These are phyloP conservation scores for Trichoderma orchidacearum DNA, from an alignment of 495 filamentous ascomycete genomes.

Conservation along the genomic window DNA sequence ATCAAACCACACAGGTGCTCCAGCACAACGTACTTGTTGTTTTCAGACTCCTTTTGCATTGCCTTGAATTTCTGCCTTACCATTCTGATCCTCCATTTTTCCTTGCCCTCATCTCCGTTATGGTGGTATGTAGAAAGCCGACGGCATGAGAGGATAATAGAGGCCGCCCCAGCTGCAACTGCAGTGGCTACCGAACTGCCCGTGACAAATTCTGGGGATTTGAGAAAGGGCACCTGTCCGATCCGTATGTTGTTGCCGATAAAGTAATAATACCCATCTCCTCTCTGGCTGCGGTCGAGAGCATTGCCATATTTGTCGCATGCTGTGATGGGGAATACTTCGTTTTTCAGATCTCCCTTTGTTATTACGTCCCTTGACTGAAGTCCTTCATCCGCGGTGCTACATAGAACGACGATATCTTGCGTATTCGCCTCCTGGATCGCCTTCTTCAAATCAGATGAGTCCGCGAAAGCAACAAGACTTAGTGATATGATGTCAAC, in stretches of 20 bases:
- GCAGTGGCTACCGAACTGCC: constrained; percentile 5
- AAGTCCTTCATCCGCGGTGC: constrained; percentile 6
- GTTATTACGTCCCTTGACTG: background rate
- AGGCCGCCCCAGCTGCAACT: constrained; percentile 1
- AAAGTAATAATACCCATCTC: background rate
- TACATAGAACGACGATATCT: constrained; percentile 4
- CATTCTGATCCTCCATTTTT: no score
- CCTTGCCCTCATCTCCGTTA: no score
- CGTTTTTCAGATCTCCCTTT: background rate
- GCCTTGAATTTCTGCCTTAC: no score
- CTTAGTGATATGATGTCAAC: constrained; percentile 8
- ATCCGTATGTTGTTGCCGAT: background rate
- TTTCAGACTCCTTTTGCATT: no score
- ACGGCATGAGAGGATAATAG: constrained; percentile 1
- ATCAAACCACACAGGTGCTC: no score
- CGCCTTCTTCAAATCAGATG: background rate
- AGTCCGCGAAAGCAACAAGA: background rate
- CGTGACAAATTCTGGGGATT: background rate
- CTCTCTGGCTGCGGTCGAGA: no score
- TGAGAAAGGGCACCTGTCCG: constrained; percentile 1
- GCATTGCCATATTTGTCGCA: constrained; percentile 6
- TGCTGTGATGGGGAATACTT: background rate
- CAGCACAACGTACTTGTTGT: no score
- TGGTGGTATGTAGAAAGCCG: no score
- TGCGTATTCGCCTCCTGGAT: background rate